Evolutionary conservation across 306 rosid genomes (phyloP).

Genomic region (Acacia acuminata): DNA sequence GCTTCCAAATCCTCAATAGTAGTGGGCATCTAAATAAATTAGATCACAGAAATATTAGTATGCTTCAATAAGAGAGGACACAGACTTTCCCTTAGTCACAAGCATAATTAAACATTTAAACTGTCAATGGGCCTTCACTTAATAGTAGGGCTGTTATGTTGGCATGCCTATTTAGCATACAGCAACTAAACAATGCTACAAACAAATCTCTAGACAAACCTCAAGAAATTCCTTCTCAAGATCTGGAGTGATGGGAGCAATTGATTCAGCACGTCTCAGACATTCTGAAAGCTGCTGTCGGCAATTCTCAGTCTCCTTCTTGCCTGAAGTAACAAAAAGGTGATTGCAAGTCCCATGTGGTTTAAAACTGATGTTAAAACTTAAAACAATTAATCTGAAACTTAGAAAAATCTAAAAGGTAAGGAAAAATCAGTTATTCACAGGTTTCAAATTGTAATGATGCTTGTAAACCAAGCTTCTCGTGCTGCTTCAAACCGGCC

Average conservation of each 20-base stretch:
- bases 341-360: neutral
- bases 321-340: conserved; percentile 49
- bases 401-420: conserved; percentile 9
- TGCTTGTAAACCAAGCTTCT: conserved; percentile 72
- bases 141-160: neutral
- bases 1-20: conserved; percentile 89
- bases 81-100: neutral
- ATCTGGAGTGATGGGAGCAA: conserved; percentile 72
- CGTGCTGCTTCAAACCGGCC: conserved; percentile 70
- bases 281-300: conserved; percentile 55
- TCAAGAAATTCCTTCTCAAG: conserved; percentile 80
- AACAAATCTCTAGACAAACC: conserved; percentile 51
- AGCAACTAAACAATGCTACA: neutral
- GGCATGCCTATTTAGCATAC: neutral
- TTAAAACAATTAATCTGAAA: neutral
- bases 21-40: conserved; percentile 75
- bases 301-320: conserved; percentile 57
- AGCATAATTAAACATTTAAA: neutral
- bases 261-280: conserved; percentile 70
- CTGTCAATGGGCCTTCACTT: neutral
- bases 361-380: neutral
- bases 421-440: conserved; percentile 41
- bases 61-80: neutral
- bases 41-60: conserved; percentile 2
- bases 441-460: conserved; percentile 54